Percentiles rank a stretch among this genome's conserved stretches.
Conservation (phyloP, 2,329 filamentous ascomycete species). For the Sporothrix inflata region DNA sequence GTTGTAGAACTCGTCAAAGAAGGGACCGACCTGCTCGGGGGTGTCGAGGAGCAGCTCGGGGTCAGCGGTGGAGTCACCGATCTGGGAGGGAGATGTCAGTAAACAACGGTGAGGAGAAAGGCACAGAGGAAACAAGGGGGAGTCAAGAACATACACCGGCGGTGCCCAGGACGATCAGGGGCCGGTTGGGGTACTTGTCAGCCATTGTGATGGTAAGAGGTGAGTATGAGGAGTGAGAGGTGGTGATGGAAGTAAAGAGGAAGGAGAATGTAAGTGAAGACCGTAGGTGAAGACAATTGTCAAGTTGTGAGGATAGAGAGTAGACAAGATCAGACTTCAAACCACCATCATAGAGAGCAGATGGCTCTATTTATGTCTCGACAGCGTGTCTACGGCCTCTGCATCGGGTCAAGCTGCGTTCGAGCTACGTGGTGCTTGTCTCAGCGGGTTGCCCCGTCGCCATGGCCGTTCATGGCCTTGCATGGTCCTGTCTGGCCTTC, state of each 20-base stretch:
- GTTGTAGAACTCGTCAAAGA: slow-evolving; percentile 35
- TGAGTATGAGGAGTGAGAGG: not conserved
- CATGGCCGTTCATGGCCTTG: not conserved
- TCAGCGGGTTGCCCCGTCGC: not conserved
- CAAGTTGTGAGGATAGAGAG: not conserved
- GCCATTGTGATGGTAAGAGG: not conserved
- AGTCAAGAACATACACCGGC: not conserved
- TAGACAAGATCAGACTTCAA: not conserved
- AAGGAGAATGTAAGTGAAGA: not conserved
- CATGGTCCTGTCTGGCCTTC: not conserved
- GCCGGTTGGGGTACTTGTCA: slow-evolving; percentile 10
- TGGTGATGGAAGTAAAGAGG: not conserved
- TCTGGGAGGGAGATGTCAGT: not conserved
- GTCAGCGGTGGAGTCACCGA: slow-evolving; percentile 6
- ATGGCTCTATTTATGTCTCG: slow-evolving; percentile 3
- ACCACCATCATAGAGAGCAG: not conserved
- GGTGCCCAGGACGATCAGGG: slow-evolving; percentile 21
- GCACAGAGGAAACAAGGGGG: not conserved
- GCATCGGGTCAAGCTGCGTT: not conserved
- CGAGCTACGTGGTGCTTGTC: not conserved
- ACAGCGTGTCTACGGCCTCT: not conserved
- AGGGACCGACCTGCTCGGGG: slow-evolving; percentile 37
- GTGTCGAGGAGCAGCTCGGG: slow-evolving; percentile 26
- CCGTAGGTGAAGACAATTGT: not conserved
- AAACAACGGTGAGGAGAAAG: not conserved